Conservation (phyloP, 139 green algal genomes). For the Asterochloris sp. region DNA sequence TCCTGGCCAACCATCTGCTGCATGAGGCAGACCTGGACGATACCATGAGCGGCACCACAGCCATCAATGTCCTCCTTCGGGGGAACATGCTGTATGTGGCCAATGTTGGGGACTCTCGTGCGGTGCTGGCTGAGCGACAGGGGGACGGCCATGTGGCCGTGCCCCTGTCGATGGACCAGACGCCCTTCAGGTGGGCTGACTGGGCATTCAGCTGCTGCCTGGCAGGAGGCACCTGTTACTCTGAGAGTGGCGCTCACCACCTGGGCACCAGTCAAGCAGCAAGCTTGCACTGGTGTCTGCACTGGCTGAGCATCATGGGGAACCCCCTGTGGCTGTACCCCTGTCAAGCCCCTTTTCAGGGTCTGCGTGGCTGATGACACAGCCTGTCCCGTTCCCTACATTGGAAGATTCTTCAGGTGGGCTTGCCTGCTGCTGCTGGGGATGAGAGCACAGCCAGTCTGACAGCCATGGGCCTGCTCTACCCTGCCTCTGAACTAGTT, state of each 20-base stretch:
- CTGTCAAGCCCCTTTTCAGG: background rate
- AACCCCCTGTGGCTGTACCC: background rate
- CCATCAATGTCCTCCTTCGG: slow-evolving; percentile 66
- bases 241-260: no score
- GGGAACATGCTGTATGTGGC: slow-evolving; percentile 66
- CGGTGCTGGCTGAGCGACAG: slow-evolving; percentile 70
- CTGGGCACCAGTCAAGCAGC: background rate
- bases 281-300: background rate
- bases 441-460: no score
- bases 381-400: no score
- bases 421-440: no score
- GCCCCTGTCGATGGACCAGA: slow-evolving; percentile 79
- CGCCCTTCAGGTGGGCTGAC: slow-evolving; percentile 64
- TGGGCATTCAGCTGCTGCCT: background rate
- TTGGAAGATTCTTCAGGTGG: no score
- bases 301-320: background rate
- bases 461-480: no score
- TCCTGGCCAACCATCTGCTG: slow-evolving; percentile 75
- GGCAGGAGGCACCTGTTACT: background rate
- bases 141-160: slow-evolving; percentile 43
- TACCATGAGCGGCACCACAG: slow-evolving; percentile 83
- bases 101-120: slow-evolving; percentile 93
- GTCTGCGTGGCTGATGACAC: background rate
- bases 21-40: slow-evolving; percentile 65
- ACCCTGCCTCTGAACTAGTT: no score